phyloP scores from a whole-genome alignment of 2,329 filamentous ascomycete genomes.

The Arthrobotrys musiformis region DNA sequence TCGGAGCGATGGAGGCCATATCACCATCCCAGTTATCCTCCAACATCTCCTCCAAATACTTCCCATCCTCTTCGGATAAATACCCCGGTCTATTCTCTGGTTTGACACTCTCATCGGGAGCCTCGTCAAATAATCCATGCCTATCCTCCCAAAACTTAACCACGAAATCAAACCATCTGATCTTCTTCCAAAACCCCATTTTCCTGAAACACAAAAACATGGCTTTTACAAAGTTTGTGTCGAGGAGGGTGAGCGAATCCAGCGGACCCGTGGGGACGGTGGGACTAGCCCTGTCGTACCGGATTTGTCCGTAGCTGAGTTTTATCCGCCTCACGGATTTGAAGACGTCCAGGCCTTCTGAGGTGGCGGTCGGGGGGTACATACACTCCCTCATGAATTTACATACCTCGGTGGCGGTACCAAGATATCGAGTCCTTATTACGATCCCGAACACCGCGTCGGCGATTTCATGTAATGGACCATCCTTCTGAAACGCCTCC shows the following conservation, averaged over 20 bases:
- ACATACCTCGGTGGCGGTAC: background rate
- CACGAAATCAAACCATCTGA: conserved; percentile 1
- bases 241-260: background rate
- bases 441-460: conserved; percentile 2
- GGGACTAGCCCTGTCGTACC: background rate
- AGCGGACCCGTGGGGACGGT: background rate
- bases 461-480: background rate
- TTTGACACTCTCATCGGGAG: background rate
- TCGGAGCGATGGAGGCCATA: background rate
- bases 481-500: conserved; percentile 16
- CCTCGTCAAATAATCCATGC: background rate
- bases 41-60: background rate
- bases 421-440: background rate
- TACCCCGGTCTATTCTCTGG: background rate
- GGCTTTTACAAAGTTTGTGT: background rate
- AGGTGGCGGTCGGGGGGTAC: background rate
- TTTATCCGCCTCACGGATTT: background rate
- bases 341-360: background rate
- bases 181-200: background rate
- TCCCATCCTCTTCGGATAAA: background rate
- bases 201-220: conserved; percentile 2
- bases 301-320: background rate
- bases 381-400: conserved; percentile 8
- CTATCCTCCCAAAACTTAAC: background rate
- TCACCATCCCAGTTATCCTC: background rate